Conservation (phyloP, 371 early-diverging fungal species). For the Rhizomucor pusillus region DNA sequence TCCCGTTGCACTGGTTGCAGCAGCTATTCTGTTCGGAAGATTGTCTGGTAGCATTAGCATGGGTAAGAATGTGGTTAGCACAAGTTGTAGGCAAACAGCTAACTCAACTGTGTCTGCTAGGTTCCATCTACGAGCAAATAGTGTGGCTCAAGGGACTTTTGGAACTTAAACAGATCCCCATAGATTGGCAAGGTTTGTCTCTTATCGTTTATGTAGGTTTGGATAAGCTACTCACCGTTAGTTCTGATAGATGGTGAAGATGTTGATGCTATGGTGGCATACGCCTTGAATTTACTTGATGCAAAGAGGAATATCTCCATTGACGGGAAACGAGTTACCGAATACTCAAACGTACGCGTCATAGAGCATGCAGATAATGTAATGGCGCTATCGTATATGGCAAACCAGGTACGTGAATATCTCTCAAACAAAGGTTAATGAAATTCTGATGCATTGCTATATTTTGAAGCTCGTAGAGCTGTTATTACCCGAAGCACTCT, state of each 20-base stretch:
- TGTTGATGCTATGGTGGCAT: slow-evolving; percentile 32
- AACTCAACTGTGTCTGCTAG: background rate
- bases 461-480: slow-evolving; percentile 30
- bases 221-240: too few species aligned
- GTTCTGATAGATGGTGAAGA: slow-evolving; percentile 35
- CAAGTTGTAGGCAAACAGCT: background rate
- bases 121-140: slow-evolving; percentile 31
- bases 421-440: background rate
- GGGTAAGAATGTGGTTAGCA: slow-evolving; percentile 13
- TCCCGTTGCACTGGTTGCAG: slow-evolving; percentile 44
- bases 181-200: slow-evolving; percentile 54
- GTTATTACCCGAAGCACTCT: slow-evolving; percentile 41
- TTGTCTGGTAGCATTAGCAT: slow-evolving; percentile 29
- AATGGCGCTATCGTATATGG: slow-evolving; percentile 48
- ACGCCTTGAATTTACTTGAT: slow-evolving; percentile 37
- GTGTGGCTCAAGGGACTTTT: slow-evolving; percentile 38
- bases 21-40: slow-evolving; percentile 40
- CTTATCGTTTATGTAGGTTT: too few species aligned
- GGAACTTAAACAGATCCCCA: slow-evolving; percentile 17
- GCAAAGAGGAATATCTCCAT: slow-evolving; percentile 33
- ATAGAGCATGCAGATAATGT: slow-evolving; percentile 53
- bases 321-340: slow-evolving; percentile 40
- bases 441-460: too few species aligned
- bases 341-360: slow-evolving; percentile 36
- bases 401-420: slow-evolving; percentile 32